Base-by-base conservation (phyloP, 2,329 filamentous ascomycete genomes). In the Aspergillus fumigatus region DNA sequence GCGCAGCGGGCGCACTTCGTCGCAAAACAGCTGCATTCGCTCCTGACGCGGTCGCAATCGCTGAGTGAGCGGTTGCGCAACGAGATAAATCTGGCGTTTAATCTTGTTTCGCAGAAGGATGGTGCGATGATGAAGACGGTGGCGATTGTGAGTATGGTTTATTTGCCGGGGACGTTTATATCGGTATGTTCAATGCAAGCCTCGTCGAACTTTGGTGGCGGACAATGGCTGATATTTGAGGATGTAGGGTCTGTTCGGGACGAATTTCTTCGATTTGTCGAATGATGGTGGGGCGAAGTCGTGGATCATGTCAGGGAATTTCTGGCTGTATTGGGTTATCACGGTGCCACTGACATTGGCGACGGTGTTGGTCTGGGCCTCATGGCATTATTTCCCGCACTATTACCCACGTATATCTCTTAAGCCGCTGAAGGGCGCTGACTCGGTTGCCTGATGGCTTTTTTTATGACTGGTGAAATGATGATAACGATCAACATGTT, bases 1-100 rank as follows among this genome's bases (percentile, higher is more conserved):
- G 43, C 49, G 23, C 65, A 63, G 38, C 58, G 51, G 1, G 52
- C 66, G 25, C 60, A 68, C 3, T 55, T 50, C 32, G 52, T 64
- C 41, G 59, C 62, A 2, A 66, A 67, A 47, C 52, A 70, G 17
- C 50, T 72, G n/a, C 64, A 65, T 50, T 68, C 67, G 6, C 59
- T 69, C 11, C 60, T 61, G 23, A 62, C 61, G 11, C 62, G 70
- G 17, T 64, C 68, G 2, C 59, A 60, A 26, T 67, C 70, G 7
- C 51, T 72, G 14, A 62, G 65, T 10, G 67, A 67, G 29, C 61
- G 71, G 27, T 56, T 73, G 43, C 59, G 59, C n/a, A 70, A 71
- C 56, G 70, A 74, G 58, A 72, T 74, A 35, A 69, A 69, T 41
- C 58, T 73, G 40, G 67, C 64, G 7, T 73, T 69, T 53, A 72